Evolutionary conservation across 2,329 filamentous ascomycete genomes (phyloP).

Genomic region (Geosmithia flava): DNA sequence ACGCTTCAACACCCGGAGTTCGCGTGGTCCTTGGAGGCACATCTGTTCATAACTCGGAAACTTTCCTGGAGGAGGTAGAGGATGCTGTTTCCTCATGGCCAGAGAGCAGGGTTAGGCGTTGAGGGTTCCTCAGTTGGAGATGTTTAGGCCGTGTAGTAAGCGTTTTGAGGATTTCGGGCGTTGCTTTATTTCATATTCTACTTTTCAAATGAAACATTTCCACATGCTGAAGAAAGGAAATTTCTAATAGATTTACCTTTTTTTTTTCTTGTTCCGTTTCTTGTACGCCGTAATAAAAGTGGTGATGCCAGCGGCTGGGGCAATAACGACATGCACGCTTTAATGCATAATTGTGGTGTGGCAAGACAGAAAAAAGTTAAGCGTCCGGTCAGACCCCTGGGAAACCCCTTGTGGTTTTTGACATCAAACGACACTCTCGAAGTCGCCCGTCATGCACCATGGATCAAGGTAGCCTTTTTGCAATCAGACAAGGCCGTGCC

Average conservation of each 20-base stretch:
- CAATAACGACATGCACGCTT: neutral
- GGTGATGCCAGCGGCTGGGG: neutral
- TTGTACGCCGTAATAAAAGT: neutral
- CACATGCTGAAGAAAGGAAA: neutral
- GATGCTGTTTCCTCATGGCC: slow-evolving; percentile 83
- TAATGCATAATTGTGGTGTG: neutral
- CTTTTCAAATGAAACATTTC: neutral
- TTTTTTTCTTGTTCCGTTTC: neutral
- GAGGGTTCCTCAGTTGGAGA: neutral
- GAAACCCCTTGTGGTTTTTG: neutral
- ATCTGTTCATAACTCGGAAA: slow-evolving; percentile 72
- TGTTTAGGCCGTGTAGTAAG: neutral
- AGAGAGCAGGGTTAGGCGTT: slow-evolving; percentile 30
- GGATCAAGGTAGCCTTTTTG: neutral
- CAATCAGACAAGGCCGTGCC: neutral
- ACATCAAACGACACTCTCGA: neutral
- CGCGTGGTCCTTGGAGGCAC: slow-evolving; percentile 85
- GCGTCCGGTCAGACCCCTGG: neutral
- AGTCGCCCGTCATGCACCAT: neutral
- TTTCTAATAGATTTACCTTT: neutral
- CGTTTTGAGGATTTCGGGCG: neutral
- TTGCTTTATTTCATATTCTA: neutral
- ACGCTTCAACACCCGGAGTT: slow-evolving; percentile 79
- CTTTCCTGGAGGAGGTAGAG: slow-evolving; percentile 84
- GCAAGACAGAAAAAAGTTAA: neutral